Evolutionary conservation across 2,329 filamentous ascomycete genomes (phyloP), one percentile per base, ranked within the genome.

Genomic region (Cordyceps javanica): DNA sequence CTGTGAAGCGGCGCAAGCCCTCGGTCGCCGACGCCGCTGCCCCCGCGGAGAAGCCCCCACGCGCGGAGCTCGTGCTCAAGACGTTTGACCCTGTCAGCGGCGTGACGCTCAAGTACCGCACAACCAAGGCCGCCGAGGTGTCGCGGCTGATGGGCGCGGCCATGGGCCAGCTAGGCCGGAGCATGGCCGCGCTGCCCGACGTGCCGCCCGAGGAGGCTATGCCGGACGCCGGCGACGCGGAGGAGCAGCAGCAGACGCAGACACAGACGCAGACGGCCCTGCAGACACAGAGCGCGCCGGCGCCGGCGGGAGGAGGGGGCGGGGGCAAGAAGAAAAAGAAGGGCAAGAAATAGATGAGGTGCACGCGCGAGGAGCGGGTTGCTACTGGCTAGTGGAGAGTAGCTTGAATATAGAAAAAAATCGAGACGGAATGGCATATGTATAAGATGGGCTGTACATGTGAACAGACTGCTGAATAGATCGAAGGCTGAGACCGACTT

Each of bases 91-190:
- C 94, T 0, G 77, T 77, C 42, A 88, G 86, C 56, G 94, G 94
- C 67, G 86, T 87, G 59, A 87, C 87, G 60, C 81, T 99, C 62
- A 96, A 97, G 75, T 97, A 97, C 78, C 82, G 84, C 69, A 99
- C 94, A 36, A 88, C 87, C 69, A 96, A 96, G 74, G 90, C 89
- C 21, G 90, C 90, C 21, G 93, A 97, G 74, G 91, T 99, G 10
- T 87, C 88, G 25, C 80, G 94, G 28, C 75, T 99, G 66, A 83
- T 99, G 58, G 64, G 68, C 60, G 83, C 85, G 53, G 83, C 87
- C 44, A 72, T 99, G 61, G 91, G 91, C 0, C 81, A 83, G 58
- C 73, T 97, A 63, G 90, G 87, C n/a, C 80, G 85, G 56, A 82
- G 79, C 58, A 87, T 89, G 78, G 83, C 82, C 14, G 83, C 79